Evolutionary conservation across 2,329 filamentous ascomycete genomes (phyloP), one percentile per base, ranked within the genome.

Genomic region (Aspergillus ochraceus): DNA sequence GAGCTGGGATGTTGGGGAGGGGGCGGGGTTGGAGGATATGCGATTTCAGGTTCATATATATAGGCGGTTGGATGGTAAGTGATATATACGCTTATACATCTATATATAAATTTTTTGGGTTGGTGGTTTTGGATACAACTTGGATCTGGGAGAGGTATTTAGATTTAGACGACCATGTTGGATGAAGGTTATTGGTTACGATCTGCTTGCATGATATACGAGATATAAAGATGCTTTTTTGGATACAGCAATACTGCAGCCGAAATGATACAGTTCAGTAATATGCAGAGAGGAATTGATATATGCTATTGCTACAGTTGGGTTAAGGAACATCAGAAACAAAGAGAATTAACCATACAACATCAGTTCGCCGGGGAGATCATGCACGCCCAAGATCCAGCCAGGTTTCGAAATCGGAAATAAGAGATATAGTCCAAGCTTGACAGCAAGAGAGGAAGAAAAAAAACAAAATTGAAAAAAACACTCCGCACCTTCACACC

Each of bases 1-100:
- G 65, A 80, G 82, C 46, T 98, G 97, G 77, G 90, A 92, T 8
- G 92, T 97, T 68, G 84, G 88, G 29, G 97, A 97, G 75, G 91
- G 92, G 3, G 92, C 97, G 62, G 84, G 87, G 54, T 77, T 98
- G 71, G 94, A 98, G 79, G 91, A 97, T 72, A 97, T 97, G 93
- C 87, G 93, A 51, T 97, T 94, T 76, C 94, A 98, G 76, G 82
- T 97, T 68, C 92, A 97, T 79, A 72, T 97, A 17, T 98, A 97
- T 71, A 76, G 78, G 57, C 76, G 79, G 62, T 52, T 79, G 30
- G 55, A 52, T 20, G 30, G 14, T 47, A 20, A 20, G 26, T 24
- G 20, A 10, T 30, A 12, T 50, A 8, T 29, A 29, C 8, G 39
- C 17, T 14, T 52, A 26, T 26, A 26, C 8, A 10, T 29, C 9